phyloP scores from a whole-genome alignment of 768 basidiomycete genomes.

The Lactarius sp. region DNA sequence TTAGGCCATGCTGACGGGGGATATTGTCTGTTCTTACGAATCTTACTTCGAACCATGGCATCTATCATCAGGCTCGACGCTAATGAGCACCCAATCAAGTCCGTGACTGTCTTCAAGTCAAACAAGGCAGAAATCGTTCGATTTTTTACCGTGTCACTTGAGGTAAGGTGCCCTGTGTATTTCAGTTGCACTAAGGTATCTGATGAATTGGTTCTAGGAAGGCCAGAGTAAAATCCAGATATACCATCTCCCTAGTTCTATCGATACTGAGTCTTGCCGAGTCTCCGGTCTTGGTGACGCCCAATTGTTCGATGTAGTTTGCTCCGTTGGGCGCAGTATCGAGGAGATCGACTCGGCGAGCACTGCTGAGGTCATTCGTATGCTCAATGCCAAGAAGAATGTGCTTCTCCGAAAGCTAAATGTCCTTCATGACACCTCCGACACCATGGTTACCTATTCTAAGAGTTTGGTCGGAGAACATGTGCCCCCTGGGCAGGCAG shows the following conservation, averaged over 20 bases:
- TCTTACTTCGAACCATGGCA: background rate
- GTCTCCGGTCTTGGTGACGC: conserved; percentile 47
- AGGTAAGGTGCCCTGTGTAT: conserved; percentile 35
- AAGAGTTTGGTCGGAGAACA: conserved; percentile 42
- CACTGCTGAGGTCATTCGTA: conserved; percentile 26
- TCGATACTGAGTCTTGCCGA: conserved; percentile 50
- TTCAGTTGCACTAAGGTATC: too few species aligned
- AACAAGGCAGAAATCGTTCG: conserved; percentile 54
- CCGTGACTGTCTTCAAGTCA: conserved; percentile 54
- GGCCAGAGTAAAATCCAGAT: conserved; percentile 52
- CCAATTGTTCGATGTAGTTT: conserved; percentile 52
- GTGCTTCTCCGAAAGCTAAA: conserved; percentile 37
- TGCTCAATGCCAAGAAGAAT: conserved; percentile 34
- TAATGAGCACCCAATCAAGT: conserved; percentile 44
- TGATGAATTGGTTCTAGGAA: conserved; percentile 33
- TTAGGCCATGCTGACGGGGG: too few species aligned
- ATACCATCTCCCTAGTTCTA: conserved; percentile 42
- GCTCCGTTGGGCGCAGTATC: conserved; percentile 33
- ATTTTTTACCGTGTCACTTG: conserved; percentile 42
- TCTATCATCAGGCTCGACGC: conserved; percentile 13
- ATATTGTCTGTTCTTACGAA: background rate
- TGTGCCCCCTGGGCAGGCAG: conserved; percentile 37
- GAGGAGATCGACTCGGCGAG: conserved; percentile 26
- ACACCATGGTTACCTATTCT: conserved; percentile 42
- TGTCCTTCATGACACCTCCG: conserved; percentile 39